Evolutionary conservation across 495 filamentous ascomycete genomes (phyloP), one percentile per base, ranked within the genome.

Genomic region (Aspergillus ostianus): DNA sequence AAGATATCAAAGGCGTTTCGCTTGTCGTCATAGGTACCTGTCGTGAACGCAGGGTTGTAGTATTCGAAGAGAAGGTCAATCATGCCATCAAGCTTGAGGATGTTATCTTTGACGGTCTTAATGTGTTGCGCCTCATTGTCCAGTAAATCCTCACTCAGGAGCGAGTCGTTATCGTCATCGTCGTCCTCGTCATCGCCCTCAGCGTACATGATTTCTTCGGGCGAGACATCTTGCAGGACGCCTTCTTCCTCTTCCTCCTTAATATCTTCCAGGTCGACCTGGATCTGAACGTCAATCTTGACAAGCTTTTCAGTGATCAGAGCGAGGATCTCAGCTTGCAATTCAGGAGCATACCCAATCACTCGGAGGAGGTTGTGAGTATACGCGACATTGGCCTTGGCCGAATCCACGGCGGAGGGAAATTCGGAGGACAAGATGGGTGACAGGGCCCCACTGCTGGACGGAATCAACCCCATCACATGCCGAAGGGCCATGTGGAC

Each of bases 281-380:
- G 93, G 68, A 98, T 92, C 68, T 96, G 90, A 4, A 96, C 90
- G 64, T 99, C 94, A 49, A 95, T 87, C 72, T 94, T 96, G 58
- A 97, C 90, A 4, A 97, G 77, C 53, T 87, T 83, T 41, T 93
- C 88, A 12, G 89, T 90, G 46, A 97, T 86, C 18, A 97, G 74
- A 57, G 88, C 85, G 55, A 96, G 82, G n/a, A 97, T 83, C 55
- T 94, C 89, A 17, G 85, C 81, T 63, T 86, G 86, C n/a, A 98
- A 78, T 50, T 93, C 87, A 0, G 91, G 90, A 6, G 86, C 81
- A 70, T 95, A 95, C 49, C 78, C 78, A 45, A 87, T 82, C 26
- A 98, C 72, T 59, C 79, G 83, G 6, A 97, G 75, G 4, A 97
- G 74, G 67, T 96, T 96, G 51, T 84, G 79, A 41, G 94, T 85